These are phyloP conservation scores for Rhodomyrtus tomentosa DNA, from an alignment of 345 rosid species.

Conservation along the genomic window DNA sequence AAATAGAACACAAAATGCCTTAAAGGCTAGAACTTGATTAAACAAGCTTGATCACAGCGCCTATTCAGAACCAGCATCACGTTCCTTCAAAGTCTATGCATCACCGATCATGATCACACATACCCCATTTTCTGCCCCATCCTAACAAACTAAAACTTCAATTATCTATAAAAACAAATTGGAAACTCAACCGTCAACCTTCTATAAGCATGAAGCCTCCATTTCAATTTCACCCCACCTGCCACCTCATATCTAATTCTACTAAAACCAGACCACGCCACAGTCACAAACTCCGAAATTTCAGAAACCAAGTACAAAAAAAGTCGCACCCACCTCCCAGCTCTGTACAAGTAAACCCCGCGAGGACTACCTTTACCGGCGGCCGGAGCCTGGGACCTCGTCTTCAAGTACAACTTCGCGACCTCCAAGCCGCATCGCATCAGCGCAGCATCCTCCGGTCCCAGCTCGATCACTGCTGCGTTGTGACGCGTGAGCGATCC, in stretches of 20 bases:
- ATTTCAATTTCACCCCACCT: background rate
- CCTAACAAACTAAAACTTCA: background rate
- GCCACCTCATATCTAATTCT: background rate
- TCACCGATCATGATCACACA: background rate
- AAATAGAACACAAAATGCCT: background rate
- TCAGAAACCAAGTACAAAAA: background rate
- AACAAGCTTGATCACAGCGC: background rate
- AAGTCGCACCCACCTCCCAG: slow-evolving; percentile 56
- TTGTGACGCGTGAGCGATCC: slow-evolving; percentile 71
- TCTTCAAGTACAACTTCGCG: slow-evolving; percentile 63
- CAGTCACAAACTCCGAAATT: background rate
- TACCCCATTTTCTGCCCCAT: background rate
- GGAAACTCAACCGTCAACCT: background rate
- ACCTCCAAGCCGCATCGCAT: slow-evolving; percentile 84
- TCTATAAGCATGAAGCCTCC: background rate
- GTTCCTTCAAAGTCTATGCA: background rate
- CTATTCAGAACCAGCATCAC: background rate
- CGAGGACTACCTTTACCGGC: slow-evolving; percentile 37
- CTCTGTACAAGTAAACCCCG: slow-evolving; percentile 67
- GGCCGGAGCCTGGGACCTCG: slow-evolving; percentile 21
- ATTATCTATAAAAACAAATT: background rate
- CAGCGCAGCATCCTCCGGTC: slow-evolving; percentile 54
- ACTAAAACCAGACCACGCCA: background rate
- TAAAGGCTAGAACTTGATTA: background rate
- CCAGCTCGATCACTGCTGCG: slow-evolving; percentile 80